Evolutionary conservation across 2,329 filamentous ascomycete species (phyloP), one percentile per base, ranked within the genome.

Genomic region (Aspergillus bombycis): DNA sequence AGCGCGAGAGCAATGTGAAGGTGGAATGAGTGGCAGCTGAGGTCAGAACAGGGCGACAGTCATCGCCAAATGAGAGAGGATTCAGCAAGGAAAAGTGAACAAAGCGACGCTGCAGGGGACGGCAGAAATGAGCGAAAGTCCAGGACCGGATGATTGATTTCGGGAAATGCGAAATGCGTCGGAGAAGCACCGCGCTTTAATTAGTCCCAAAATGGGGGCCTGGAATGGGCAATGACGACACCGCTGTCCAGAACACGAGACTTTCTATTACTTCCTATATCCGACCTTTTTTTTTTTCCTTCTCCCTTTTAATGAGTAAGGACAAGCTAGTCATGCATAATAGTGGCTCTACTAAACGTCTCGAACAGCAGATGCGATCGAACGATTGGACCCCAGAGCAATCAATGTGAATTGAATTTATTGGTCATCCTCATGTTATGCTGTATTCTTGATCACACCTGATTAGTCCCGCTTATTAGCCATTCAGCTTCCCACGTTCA

Each of bases 51-150:
- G 53, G 56, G 19, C 21, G 45, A 64, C 46, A 64, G 57, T 48
- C 65, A 68, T 68, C 62, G 59, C 65, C 64, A 56, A 48, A 62
- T 36, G 62, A 41, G 34, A 32, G 46, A 53, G 21, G 16, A 62
- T 50, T 30, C 26, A 38, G 28, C 19, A 38, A 58, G 45, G 34
- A 28, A 45, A 60, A 67, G 52, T 41, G 62, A 50, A 56, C 55
- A 63, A 54, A 48, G 50, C 64, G 38, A 60, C 56, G 43, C 38
- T n/a, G 41, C 50, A 45, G 57, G 46, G 36, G 62, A 61, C 52
- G 61, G 45, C 46, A 55, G 43, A 41, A 41, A 57, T 21, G 45
- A 55, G 60, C 43, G 50, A 66, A 56, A 63, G 59, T 56, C 38
- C 38, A 62, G 59, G 43, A 41, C 50, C 36, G 14, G 28, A 43